Evolutionary conservation across 305 asterid genomes (phyloP), one percentile per base, ranked within the genome.

Genomic region (Fraxinus greggii): DNA sequence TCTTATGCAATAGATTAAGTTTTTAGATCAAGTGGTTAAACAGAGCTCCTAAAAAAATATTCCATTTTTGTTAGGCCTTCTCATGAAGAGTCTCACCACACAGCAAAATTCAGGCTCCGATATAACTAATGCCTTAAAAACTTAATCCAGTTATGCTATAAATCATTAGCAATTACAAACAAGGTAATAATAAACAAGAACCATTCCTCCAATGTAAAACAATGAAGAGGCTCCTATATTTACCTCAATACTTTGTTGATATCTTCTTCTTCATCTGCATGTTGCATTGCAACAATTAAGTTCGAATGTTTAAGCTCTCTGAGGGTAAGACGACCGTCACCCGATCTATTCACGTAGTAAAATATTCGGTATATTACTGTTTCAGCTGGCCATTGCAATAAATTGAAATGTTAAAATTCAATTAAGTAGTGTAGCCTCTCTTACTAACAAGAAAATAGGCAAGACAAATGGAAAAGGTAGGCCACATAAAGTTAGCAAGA

Each of bases 231-330:
- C 79, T 78, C 61, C 63, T 17, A 56, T 9, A 48, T 86, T 84
- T 88, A 94, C 99, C 99, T 89, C 90, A 94, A 89, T 70, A 95
- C 98, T 91, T 95, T 94, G 92, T 95, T 95, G 79, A 95, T 95
- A 85, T 95, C 99, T 89, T 95, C 99, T 90, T 95, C 99, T 79
- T 95, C 99, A 85, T 95, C 99, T 75, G 97, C 99, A 90, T 95
- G 98, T 88, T 93, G 98, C 99, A 95, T 94, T 67, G 99, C 95
- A 85, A 90, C 87, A 85, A 94, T 88, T 85, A 95, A 89, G 88
- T 93, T 92, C 13, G 98, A 93, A 78, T 91, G 97, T 85, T 89
- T 95, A 85, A 95, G 93, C 94, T 95, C 99, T 91, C 91, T 91
- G 85, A 94, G 95, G 78, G 97, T 93, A 87, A 95, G 95, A 75